phyloP scores from a whole-genome alignment of 2,329 filamentous ascomycete species.

The Aureobasidium vineae region DNA sequence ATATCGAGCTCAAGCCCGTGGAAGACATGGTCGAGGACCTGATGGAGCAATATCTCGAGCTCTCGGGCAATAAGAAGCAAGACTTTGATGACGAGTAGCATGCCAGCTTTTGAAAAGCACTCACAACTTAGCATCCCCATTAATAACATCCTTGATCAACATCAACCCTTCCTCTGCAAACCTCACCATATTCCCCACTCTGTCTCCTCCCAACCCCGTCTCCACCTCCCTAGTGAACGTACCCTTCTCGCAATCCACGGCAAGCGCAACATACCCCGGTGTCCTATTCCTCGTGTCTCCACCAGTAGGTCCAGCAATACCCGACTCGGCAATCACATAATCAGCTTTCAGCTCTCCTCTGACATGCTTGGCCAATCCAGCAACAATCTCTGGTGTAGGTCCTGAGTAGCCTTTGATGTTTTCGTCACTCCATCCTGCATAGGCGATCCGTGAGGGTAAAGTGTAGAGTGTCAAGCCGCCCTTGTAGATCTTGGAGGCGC shows the following conservation, averaged over 20 bases:
- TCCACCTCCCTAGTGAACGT: slow-evolving; percentile 56
- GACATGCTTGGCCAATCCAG: slow-evolving; percentile 56
- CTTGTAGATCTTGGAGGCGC: slow-evolving; percentile 58
- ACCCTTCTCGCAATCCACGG: slow-evolving; percentile 56
- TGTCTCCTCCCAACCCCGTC: slow-evolving; percentile 54
- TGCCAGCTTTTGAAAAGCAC: not conserved
- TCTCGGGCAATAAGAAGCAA: slow-evolving; percentile 5
- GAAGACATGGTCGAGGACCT: slow-evolving; percentile 30
- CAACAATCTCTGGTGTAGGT: slow-evolving; percentile 58
- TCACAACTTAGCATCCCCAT: slow-evolving; percentile 44
- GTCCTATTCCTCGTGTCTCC: slow-evolving; percentile 57
- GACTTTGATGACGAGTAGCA: not conserved
- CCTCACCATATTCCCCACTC: slow-evolving; percentile 61
- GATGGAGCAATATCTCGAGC: slow-evolving; percentile 30
- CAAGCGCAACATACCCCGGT: slow-evolving; percentile 64
- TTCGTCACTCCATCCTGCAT: slow-evolving; percentile 60
- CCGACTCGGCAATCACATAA: slow-evolving; percentile 59
- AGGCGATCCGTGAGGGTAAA: slow-evolving; percentile 56
- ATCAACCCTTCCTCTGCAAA: slow-evolving; percentile 60
- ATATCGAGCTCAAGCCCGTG: slow-evolving; percentile 27
- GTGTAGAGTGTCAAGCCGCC: slow-evolving; percentile 65
- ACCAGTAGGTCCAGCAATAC: slow-evolving; percentile 63
- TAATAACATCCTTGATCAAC: slow-evolving; percentile 57
- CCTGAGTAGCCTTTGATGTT: slow-evolving; percentile 56
- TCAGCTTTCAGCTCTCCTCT: slow-evolving; percentile 56